A percentile compares a stretch with the other conserved stretches of the same genome.
phyloP scores from a whole-genome alignment of 139 green algal species.

The Chlamydomonas schloesseri region DNA sequence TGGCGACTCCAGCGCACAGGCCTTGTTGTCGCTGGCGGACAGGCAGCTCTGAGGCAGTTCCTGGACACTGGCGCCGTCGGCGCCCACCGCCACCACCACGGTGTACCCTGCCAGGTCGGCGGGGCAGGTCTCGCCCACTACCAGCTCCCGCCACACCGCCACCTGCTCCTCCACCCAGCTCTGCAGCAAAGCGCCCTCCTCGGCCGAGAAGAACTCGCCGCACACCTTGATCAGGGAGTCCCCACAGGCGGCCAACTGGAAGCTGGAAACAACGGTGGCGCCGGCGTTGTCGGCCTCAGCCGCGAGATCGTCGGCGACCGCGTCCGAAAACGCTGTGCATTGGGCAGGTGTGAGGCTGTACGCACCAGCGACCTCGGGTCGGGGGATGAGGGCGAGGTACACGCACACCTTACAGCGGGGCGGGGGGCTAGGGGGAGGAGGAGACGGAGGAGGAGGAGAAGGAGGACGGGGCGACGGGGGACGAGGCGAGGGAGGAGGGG shows the following conservation, averaged over 20 bases:
- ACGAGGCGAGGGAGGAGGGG: neutral
- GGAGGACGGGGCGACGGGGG: neutral
- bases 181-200: slow-evolving; percentile 1
- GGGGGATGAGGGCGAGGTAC: neutral
- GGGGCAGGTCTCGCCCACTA: neutral
- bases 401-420: neutral
- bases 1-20: neutral
- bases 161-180: neutral
- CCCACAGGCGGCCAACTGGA: neutral
- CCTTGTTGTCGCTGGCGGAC: too few species aligned
- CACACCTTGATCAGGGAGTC: neutral
- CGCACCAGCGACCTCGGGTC: neutral
- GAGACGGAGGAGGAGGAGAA: neutral
- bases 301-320: neutral
- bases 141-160: neutral
- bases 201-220: neutral
- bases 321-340: neutral
- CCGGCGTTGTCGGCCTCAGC: neutral
- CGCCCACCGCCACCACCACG: neutral
- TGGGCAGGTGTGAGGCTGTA: neutral
- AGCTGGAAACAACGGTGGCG: neutral
- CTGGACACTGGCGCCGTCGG: neutral
- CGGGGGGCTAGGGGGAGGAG: too few species aligned
- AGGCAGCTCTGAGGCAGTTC: neutral
- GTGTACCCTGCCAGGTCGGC: neutral